These are phyloP conservation scores for Guyanaporus albipodus DNA, from an alignment of 768 basidiomycete species.

Conservation along the genomic window DNA sequence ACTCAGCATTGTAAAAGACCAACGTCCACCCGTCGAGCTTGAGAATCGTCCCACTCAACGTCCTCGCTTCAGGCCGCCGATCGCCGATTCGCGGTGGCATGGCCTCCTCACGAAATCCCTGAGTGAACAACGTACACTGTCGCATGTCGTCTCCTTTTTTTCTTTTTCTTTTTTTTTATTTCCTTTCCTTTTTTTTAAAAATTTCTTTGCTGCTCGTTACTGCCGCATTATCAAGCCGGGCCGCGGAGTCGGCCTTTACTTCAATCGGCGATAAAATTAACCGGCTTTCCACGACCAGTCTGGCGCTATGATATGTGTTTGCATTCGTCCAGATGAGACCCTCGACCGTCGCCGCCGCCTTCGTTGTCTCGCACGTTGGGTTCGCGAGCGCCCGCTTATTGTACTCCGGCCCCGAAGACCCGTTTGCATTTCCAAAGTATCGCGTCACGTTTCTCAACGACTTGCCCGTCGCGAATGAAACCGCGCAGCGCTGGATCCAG, in stretches of 20 bases:
- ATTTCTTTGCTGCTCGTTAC: not conserved
- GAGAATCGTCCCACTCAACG: too few species aligned
- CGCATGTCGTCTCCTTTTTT: conserved; percentile 1
- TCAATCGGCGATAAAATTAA: conserved; percentile 34
- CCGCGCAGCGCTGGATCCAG: conserved; percentile 70
- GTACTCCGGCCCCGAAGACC: conserved; percentile 76
- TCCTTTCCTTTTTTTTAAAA: not conserved
- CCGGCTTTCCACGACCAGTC: conserved; percentile 17
- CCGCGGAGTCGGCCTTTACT: conserved; percentile 29
- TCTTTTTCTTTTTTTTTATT: not conserved
- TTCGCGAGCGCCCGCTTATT: conserved; percentile 36
- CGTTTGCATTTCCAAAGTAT: conserved; percentile 79
- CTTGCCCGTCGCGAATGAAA: conserved; percentile 68
- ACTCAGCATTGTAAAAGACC: too few species aligned
- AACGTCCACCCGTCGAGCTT: too few species aligned
- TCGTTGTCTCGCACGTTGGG: conserved; percentile 16
- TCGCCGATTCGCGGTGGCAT: conserved; percentile 32
- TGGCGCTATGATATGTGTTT: conserved; percentile 10
- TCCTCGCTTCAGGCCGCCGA: not conserved
- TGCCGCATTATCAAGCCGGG: conserved; percentile 6
- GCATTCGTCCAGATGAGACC: conserved; percentile 14
- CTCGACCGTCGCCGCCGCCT: conserved; percentile 6
- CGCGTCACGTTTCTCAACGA: conserved; percentile 75
- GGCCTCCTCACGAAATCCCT: conserved; percentile 20
- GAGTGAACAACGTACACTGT: conserved; percentile 7